Evolutionary conservation across 116 monocot genomes (phyloP).

Genomic region (Trichopus zeylanicus): DNA sequence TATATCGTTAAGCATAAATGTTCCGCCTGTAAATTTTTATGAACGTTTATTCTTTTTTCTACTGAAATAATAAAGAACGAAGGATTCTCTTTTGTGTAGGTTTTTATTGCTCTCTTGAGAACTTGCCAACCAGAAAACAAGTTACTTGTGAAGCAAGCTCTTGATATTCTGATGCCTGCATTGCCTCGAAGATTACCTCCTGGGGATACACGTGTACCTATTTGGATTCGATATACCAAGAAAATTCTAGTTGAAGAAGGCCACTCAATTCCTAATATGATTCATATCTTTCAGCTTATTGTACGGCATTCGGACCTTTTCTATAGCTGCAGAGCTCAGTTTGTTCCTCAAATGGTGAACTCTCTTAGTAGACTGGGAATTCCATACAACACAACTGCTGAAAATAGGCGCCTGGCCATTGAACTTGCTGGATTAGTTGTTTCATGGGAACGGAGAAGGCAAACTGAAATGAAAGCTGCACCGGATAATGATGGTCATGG

Average conservation of each 20-base stretch:
- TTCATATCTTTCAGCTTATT: constrained; percentile 98
- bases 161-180: constrained; percentile 98
- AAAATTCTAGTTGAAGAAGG: constrained; percentile 98
- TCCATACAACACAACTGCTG: constrained; percentile 80
- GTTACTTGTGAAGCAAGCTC: constrained; percentile 83
- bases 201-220: constrained; percentile 82
- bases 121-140: constrained; percentile 98
- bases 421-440: constrained; percentile 99
- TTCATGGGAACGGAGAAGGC: constrained; percentile 92
- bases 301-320: constrained; percentile 96
- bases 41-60: too few relatives aligned
- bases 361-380: constrained; percentile 90
- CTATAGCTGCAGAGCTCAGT: constrained; percentile 93
- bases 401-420: constrained; percentile 94
- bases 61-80: too few relatives aligned
- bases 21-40: too few relatives aligned
- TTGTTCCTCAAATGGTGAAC: constrained; percentile 99
- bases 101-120: constrained; percentile 91
- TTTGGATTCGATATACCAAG: constrained; percentile 98
- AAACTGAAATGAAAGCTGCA: constrained; percentile 78
- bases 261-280: constrained; percentile 96
- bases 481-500: constrained; percentile 46
- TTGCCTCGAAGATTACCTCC: constrained; percentile 87
- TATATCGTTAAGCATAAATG: too few relatives aligned
- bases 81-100: constrained; percentile 58